Evolutionary conservation across 2,329 filamentous ascomycete species (phyloP).

Genomic region (Byssothecium circinans): DNA sequence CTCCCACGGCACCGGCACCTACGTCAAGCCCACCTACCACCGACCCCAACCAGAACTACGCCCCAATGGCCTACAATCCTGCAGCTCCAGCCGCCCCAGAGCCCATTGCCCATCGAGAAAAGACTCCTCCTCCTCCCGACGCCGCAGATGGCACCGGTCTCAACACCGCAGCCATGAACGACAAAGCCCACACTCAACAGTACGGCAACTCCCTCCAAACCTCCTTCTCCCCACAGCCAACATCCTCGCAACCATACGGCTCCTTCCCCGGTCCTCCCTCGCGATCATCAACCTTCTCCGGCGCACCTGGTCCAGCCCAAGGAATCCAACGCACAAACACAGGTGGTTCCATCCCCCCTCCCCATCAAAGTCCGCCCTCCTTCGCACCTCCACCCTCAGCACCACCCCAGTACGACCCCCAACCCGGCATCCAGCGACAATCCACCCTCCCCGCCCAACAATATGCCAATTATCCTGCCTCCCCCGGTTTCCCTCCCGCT

Average conservation of each 20-base stretch:
- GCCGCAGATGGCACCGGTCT: constrained; percentile 55
- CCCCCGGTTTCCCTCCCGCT: constrained; percentile 33
- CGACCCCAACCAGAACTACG: constrained; percentile 51
- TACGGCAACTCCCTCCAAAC: constrained; percentile 37
- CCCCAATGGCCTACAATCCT: constrained; percentile 75
- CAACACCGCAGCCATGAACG: constrained; percentile 42
- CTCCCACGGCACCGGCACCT: constrained; percentile 34
- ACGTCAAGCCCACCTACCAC: constrained; percentile 31
- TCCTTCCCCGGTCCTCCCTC: constrained; percentile 46
- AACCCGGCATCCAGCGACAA: constrained; percentile 29
- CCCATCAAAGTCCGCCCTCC: constrained; percentile 37
- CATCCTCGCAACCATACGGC: constrained; percentile 38
- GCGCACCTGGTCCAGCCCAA: constrained; percentile 28
- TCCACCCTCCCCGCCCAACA: constrained; percentile 39
- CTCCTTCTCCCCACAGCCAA: constrained; percentile 38
- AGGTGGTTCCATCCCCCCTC: constrained; percentile 37
- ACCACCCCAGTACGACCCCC: constrained; percentile 28
- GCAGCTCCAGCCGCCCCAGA: constrained; percentile 76
- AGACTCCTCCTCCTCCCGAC: constrained; percentile 76
- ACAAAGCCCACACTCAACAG: constrained; percentile 34
- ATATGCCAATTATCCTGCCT: constrained; percentile 43
- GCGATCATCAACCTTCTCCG: constrained; percentile 38
- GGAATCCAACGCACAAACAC: constrained; percentile 40
- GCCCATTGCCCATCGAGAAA: constrained; percentile 70
- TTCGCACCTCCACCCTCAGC: constrained; percentile 45